Evolutionary conservation across 2,329 filamentous ascomycete species (phyloP).

Genomic region (Sarocladiaceae sp.): DNA sequence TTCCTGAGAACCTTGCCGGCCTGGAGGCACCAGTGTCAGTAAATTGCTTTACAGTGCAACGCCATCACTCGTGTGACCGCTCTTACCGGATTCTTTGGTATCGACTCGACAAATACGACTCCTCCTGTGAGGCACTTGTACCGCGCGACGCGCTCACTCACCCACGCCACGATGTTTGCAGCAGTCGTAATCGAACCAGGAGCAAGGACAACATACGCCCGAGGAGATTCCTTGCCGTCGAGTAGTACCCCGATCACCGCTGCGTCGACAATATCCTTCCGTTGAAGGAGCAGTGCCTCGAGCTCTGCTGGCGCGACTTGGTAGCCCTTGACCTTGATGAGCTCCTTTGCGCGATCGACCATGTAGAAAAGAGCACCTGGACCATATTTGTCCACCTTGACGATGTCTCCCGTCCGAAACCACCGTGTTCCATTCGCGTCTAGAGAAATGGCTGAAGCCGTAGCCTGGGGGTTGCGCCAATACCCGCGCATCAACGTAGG

Average conservation of each 20-base stretch:
- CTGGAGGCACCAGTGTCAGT: conserved; percentile 23
- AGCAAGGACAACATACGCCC: conserved; percentile 54
- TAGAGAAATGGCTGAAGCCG: conserved; percentile 48
- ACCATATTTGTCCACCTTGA: conserved; percentile 55
- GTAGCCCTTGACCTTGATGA: conserved; percentile 58
- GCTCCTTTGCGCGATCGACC: conserved; percentile 67
- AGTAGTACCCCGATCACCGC: conserved; percentile 59
- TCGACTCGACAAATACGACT: conserved; percentile 60
- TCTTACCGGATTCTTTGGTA: conserved; percentile 55
- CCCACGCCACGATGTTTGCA: conserved; percentile 56
- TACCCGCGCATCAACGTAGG: conserved; percentile 75
- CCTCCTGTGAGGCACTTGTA: conserved; percentile 69
- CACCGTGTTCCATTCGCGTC: conserved; percentile 53
- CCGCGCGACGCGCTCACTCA: conserved; percentile 57
- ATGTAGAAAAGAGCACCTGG: conserved; percentile 51
- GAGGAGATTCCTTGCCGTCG: conserved; percentile 53
- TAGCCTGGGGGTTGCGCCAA: conserved; percentile 68
- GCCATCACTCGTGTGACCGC: background rate
- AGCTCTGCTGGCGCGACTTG: conserved; percentile 55
- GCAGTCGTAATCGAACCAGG: background rate
- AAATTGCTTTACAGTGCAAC: conserved; percentile 1
- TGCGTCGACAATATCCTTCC: conserved; percentile 51
- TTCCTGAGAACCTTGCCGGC: conserved; percentile 66
- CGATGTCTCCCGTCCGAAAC: conserved; percentile 73
- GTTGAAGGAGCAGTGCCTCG: conserved; percentile 32